Percentiles rank a stretch among this genome's conserved stretches.
phyloP scores from a whole-genome alignment of 129 eudicot genomes.

The Rutidosis leptorrhynchoides region DNA sequence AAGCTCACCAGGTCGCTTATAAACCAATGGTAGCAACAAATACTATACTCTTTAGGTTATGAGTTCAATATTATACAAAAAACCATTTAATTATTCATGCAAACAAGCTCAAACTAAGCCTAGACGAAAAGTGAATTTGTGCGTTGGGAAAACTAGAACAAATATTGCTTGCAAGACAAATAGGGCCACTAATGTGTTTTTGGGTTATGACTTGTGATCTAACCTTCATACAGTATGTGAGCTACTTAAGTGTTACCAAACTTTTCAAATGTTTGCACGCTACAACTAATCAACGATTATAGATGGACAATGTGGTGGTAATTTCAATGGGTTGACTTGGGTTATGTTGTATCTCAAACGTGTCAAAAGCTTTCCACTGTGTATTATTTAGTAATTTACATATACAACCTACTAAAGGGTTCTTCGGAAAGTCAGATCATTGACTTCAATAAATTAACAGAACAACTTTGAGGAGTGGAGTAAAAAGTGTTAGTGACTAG shows the following conservation, averaged over 20 bases:
- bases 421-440: neutral
- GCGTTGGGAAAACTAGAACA: neutral
- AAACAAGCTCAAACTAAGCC: neutral
- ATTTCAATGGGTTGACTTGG: neutral
- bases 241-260: neutral
- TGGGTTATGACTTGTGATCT: neutral
- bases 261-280: neutral
- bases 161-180: neutral
- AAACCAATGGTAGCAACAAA: too few species aligned
- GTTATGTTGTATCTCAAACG: neutral
- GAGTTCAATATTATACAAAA: neutral
- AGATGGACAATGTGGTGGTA: neutral
- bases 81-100: neutral
- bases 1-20: too few species aligned
- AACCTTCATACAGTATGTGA: neutral
- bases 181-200: neutral
- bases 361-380: neutral
- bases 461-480: neutral
- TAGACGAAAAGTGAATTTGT: neutral
- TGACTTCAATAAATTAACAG: neutral
- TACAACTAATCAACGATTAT: neutral
- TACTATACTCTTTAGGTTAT: neutral
- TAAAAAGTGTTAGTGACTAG: slow-evolving; percentile 3
- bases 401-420: neutral
- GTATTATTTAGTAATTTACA: neutral